Evolutionary conservation across 345 rosid species (phyloP).

Genomic region (Eucalyptus regnans): DNA sequence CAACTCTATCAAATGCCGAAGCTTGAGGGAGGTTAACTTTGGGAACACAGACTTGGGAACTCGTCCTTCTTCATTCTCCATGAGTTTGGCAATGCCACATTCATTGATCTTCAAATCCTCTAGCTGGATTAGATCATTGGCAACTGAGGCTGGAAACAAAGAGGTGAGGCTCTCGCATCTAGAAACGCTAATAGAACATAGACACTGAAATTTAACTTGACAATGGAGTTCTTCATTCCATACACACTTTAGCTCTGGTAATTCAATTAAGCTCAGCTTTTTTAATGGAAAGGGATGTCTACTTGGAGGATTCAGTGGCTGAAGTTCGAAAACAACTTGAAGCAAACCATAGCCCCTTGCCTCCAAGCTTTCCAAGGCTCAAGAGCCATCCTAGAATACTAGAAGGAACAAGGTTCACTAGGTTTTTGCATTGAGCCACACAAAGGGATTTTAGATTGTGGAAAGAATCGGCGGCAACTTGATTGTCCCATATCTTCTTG

Average conservation of each 20-base stretch:
- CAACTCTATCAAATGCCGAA: fast-evolving
- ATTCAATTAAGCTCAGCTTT: fast-evolving
- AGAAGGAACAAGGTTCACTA: neutral
- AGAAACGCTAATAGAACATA: too few species aligned
- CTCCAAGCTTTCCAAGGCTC: fast-evolving
- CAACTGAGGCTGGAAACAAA: too few species aligned
- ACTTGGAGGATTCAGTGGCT: fast-evolving
- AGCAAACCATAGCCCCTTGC: fast-evolving
- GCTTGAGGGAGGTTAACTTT: too few species aligned
- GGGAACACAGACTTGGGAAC: too few species aligned
- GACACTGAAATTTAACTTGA: too few species aligned
- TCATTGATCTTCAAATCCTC: too few species aligned
- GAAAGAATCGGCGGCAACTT: neutral
- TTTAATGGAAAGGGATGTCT: fast-evolving
- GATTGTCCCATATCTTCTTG: neutral
- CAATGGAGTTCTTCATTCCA: fast-evolving
- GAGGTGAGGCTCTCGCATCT: fast-evolving
- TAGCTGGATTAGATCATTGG: fast-evolving
- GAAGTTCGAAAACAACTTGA: too few species aligned
- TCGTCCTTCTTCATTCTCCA: too few species aligned
- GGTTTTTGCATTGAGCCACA: fast-evolving
- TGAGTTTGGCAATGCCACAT: fast-evolving
- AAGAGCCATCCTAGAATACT: too few species aligned
- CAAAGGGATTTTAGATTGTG: neutral
- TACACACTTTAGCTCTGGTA: too few species aligned